These are phyloP conservation scores for Phaeoacremonium minimum DNA, from an alignment of 2,329 filamentous ascomycete genomes.

Conservation along the genomic window DNA sequence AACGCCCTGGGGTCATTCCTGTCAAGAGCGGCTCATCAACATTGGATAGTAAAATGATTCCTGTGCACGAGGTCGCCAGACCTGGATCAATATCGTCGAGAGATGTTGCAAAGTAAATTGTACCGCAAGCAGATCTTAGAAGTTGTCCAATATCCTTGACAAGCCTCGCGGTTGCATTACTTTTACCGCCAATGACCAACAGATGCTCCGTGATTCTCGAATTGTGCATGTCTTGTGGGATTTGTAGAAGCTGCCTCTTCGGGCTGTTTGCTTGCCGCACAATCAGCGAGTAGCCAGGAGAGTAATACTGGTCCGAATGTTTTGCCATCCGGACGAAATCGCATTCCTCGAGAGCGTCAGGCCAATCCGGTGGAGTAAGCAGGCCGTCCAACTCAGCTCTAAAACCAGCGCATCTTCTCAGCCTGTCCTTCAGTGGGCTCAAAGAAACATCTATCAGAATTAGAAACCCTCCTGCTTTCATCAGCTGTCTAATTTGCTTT, in stretches of 20 bases:
- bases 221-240: too few species aligned
- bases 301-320: constrained; percentile 25
- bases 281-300: constrained; percentile 26
- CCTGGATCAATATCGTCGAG: constrained; percentile 20
- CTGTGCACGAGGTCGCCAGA: constrained; percentile 17
- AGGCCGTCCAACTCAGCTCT: background rate
- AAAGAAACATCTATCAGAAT: constrained; percentile 20
- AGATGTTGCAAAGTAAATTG: constrained; percentile 10
- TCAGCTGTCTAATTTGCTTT: constrained; percentile 10
- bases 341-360: constrained; percentile 22
- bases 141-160: constrained; percentile 10
- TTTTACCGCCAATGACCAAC: constrained; percentile 24
- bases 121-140: constrained; percentile 14
- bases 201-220: constrained; percentile 16
- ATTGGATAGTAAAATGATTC: constrained; percentile 29
- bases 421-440: constrained; percentile 11
- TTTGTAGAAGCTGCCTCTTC: constrained; percentile 12
- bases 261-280: constrained; percentile 27
- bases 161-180: constrained; percentile 10
- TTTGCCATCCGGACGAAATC: constrained; percentile 25
- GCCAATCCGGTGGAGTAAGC: constrained; percentile 25
- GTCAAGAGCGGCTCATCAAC: constrained; percentile 27
- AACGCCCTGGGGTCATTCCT: constrained; percentile 22
- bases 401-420: constrained; percentile 9
- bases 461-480: constrained; percentile 24